Evolutionary conservation across 495 filamentous ascomycete genomes (phyloP).

Genomic region (Neurospora tetraspora): DNA sequence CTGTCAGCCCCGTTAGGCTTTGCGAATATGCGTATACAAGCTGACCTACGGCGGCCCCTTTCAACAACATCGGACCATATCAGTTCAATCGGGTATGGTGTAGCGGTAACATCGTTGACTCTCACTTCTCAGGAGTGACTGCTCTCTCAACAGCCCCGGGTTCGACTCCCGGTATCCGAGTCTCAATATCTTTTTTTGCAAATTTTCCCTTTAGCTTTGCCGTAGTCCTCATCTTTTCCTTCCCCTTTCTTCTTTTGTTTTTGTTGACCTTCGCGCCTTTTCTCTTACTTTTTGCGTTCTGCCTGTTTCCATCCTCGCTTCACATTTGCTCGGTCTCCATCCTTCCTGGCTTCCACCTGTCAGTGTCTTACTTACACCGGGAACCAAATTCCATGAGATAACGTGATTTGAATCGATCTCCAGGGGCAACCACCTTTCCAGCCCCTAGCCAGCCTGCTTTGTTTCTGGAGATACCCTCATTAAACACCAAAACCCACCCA

Average conservation of each 20-base stretch:
- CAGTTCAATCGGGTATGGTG: neutral
- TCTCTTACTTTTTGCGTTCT: neutral
- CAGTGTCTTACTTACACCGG: neutral
- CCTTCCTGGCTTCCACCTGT: neutral
- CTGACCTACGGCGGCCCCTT: accelerated
- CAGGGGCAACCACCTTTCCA: neutral
- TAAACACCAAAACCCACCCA: neutral
- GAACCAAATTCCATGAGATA: neutral
- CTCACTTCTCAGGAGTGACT: neutral
- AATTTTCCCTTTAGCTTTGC: neutral
- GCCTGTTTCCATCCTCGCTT: too few relatives aligned
- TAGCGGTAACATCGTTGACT: neutral
- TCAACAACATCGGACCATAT: neutral
- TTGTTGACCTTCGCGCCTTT: too few relatives aligned
- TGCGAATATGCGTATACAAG: neutral
- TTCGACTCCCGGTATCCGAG: neutral
- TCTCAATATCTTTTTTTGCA: neutral
- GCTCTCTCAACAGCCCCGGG: neutral
- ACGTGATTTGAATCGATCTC: neutral
- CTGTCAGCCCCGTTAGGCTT: neutral
- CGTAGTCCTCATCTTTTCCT: neutral
- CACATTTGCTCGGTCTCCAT: neutral
- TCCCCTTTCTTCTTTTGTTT: neutral
- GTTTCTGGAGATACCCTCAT: neutral
- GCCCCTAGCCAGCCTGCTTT: neutral